Evolutionary conservation across 176 grass and related monocot genomes (phyloP), one percentile per base, ranked within the genome.

Genomic region (Juncus inflexus): DNA sequence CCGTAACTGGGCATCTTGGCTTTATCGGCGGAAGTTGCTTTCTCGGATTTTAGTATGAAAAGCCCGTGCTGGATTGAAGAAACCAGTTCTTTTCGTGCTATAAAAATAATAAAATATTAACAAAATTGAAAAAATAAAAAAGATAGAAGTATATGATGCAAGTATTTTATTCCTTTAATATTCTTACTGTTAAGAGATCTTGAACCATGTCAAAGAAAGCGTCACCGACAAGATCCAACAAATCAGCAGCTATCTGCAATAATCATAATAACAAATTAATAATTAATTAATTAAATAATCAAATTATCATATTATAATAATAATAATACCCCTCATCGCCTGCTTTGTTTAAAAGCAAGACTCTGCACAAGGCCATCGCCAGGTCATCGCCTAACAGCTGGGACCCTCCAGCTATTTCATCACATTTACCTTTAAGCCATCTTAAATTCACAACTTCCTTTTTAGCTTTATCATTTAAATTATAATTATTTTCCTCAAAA

Each of bases 1-100:
- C 92, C 92, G 83, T 97, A 97, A 76, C 87, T 97, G 43, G 92
- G 92, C 87, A 97, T 89, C 77, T 84, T 97, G 40, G 77, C 72
- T 83, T 97, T 87, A 77, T 73, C 85, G 67, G 62, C 81, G 84
- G 87, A 77, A 71, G 84, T 86, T 35, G 70, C 41, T 70, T 86
- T 96, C 78, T 97, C 82, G 60, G 87, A 91, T 83, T 97, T 97
- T 74, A 91, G 60, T 83, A 91, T 97, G 12, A 64, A 62, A 69
- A 97, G 76, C 55, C 87, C 92, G 69, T 97, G 87, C 56, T 97
- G 87, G 83, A 97, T 91, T 62, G 74, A 63, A 74, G 85, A 80
- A 63, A 86, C 84, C 58, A 97, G 72, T 77, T 91, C 84, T 79
- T 91, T 97, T 60, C 92, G 83, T 91, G 87, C 87, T 91, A 81